These are phyloP conservation scores for Fomitiporia mediterranea DNA, from an alignment of 1,284 basidiomycete species.

Conservation along the genomic window DNA sequence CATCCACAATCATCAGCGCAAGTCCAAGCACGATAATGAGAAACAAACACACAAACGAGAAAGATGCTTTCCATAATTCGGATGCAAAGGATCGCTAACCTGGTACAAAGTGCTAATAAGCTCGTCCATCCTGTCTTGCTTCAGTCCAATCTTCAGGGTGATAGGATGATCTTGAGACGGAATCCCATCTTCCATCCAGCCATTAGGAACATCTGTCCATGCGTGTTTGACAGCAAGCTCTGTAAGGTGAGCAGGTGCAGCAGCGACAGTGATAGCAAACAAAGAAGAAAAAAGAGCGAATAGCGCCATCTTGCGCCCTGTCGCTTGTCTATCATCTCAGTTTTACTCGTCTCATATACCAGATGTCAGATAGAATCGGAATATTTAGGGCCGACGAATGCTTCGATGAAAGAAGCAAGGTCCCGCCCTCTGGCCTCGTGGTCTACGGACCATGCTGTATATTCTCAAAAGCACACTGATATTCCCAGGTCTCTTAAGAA, in stretches of 20 bases:
- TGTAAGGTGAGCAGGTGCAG: constrained; percentile 9
- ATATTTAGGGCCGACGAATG: background rate
- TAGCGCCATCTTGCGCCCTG: background rate
- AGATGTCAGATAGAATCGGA: background rate
- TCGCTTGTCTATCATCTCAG: background rate
- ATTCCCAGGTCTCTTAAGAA: constrained; percentile 13
- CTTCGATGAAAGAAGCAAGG: background rate
- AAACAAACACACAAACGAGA: constrained; percentile 19
- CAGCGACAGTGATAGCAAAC: background rate
- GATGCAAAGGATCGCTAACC: constrained; percentile 23
- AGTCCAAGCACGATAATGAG: background rate
- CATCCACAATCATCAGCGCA: background rate
- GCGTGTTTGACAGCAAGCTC: constrained; percentile 20
- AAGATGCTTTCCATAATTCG: constrained; percentile 23
- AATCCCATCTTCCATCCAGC: constrained; percentile 15
- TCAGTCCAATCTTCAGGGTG: constrained; percentile 21
- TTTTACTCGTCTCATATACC: background rate
- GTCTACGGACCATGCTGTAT: constrained; percentile 5
- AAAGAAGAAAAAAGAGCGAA: background rate
- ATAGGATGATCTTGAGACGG: constrained; percentile 18
- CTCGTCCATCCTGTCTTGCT: constrained; percentile 21
- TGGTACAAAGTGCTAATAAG: constrained; percentile 25
- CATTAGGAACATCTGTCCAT: constrained; percentile 18
- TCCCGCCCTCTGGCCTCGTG: constrained; percentile 1
- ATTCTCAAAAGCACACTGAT: background rate